Conservation (phyloP, 768 basidiomycete genomes). For the Aureoboletus auriporus region DNA sequence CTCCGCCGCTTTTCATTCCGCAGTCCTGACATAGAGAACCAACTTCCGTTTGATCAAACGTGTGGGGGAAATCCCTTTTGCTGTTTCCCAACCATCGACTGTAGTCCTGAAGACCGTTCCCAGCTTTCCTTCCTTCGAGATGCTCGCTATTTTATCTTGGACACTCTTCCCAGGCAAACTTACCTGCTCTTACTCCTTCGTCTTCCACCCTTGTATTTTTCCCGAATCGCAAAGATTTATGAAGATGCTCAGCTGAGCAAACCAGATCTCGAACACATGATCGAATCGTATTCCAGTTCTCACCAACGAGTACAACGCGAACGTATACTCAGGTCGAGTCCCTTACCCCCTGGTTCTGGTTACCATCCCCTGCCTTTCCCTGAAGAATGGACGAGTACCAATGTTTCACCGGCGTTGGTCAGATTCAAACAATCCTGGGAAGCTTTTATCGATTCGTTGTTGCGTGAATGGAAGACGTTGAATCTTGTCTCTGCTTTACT, state of each 20-base stretch:
- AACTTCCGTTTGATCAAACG: conserved; percentile 13
- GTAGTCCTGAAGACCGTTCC: conserved; percentile 13
- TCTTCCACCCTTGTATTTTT: conserved; percentile 77
- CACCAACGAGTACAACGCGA: conserved; percentile 12
- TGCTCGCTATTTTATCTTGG: conserved; percentile 26
- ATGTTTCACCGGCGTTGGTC: conserved; percentile 59
- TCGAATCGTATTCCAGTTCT: conserved; percentile 26
- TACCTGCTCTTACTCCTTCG: conserved; percentile 53
- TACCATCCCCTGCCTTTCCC: conserved; percentile 40
- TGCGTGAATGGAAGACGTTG: conserved; percentile 72
- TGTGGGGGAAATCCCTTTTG: conserved; percentile 22
- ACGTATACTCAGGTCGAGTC: conserved; percentile 18
- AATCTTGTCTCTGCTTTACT: conserved; percentile 70
- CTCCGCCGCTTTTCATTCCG: conserved; percentile 19
- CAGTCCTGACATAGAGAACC: conserved; percentile 19
- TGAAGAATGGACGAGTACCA: conserved; percentile 46
- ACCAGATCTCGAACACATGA: conserved; percentile 63
- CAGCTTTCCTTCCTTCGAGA: conserved; percentile 13
- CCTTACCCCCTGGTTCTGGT: conserved; percentile 24
- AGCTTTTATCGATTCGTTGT: conserved; percentile 61
- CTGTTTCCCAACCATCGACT: conserved; percentile 18
- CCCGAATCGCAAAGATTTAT: conserved; percentile 71
- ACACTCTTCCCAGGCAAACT: conserved; percentile 39
- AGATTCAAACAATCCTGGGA: conserved; percentile 71
- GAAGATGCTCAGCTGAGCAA: conserved; percentile 74